Base-by-base conservation (phyloP, 2,329 filamentous ascomycete species). In the Pseudomassariella vexata region DNA sequence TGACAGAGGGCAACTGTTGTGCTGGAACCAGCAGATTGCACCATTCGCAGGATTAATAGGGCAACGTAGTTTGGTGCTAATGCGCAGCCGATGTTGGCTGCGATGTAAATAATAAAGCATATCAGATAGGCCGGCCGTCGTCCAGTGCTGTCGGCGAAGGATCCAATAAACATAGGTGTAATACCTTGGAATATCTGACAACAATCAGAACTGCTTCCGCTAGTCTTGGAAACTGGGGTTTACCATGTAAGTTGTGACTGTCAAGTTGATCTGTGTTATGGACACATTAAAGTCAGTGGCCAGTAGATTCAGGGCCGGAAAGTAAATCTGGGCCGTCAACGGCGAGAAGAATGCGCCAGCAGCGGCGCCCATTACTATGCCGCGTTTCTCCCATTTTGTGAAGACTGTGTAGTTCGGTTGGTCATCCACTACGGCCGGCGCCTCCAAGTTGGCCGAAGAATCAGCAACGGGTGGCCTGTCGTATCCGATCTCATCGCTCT, bases 1-100 rank as follows among this genome's bases (percentile, higher is more conserved):
- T 56, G 51, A 29, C 51, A 54, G 1, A 82, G 55, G 0, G 76
- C 66, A 11, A 78, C 60, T 0, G 73, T 76, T 1, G 69, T 68
- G 32, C 65, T 70, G 28, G 65, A 69, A 0, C 73, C 71, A 0
- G 62, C 59, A 7, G 64, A 69, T 37, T 76, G 71, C 3, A 75
- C 38, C 47, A 63, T 64, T 3, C 72, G 59, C 1, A 75, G 48
- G 9, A 68, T 50, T 2, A 76, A 41, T 7, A 76, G 49, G 1
- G 66, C 57, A 0, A 48, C 45, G 39, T 66, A 69, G 36, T 52
- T 63, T 7, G 59, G 63, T 20, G 68, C 62, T 3, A 70, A 36
- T 4, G 58, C 65, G 14, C 69, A 56, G 1, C 59, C 67, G 18
- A 69, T 55, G 30, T 68, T 66, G 6, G 66, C 66, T 1, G 44